Evolutionary conservation across 2,329 filamentous ascomycete species (phyloP), one percentile per base, ranked within the genome.

Genomic region (Xylariaceae sp.): DNA sequence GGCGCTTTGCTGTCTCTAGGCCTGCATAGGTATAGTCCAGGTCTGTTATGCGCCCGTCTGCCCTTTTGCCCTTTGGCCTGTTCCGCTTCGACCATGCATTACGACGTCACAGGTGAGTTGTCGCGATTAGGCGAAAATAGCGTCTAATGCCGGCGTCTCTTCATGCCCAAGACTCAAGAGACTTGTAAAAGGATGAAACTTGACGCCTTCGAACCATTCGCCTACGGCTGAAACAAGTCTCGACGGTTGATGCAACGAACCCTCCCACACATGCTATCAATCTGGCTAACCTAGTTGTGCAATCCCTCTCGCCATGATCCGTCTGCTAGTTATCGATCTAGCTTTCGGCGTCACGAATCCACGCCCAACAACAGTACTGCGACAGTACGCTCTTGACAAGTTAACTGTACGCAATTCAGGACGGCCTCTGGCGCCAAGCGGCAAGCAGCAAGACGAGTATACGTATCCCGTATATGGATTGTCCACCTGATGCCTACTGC

Each of bases 161-260:
- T 53, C 45, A 47, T 58, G 56, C 56, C 51, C 48, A 52, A 55
- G 47, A 61, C 56, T 48, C 48, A 52, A 55, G 47, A 61, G 63
- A 53, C 13, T 34, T 13, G 7, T 59, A n/a, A n/a, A n/a, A 57
- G 63, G 61, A 63, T 66, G 54, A 65, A 63, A 60, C 62, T 60
- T 61, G 60, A 58, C 64, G 61, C 55, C 58, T 59, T 60, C 57
- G 39, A 58, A 56, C 56, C 52, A 60, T 55, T 65, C 61, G 61
- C 60, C 57, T 63, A 59, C 45, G 44, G 54, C 62, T 65, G 64
- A 66, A 66, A 66, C 64, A 64, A 48, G 59, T 60, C 61, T 59
- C 57, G 56, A 63, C 56, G 57, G 53, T 5, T 26, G 26, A 8
- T 26, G 8, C 26, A 4, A 8, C 26, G 26, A 26, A 26, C 8